Evolutionary conservation across 331 rosid genomes (phyloP).

Genomic region (Phaseolus coccineus): DNA sequence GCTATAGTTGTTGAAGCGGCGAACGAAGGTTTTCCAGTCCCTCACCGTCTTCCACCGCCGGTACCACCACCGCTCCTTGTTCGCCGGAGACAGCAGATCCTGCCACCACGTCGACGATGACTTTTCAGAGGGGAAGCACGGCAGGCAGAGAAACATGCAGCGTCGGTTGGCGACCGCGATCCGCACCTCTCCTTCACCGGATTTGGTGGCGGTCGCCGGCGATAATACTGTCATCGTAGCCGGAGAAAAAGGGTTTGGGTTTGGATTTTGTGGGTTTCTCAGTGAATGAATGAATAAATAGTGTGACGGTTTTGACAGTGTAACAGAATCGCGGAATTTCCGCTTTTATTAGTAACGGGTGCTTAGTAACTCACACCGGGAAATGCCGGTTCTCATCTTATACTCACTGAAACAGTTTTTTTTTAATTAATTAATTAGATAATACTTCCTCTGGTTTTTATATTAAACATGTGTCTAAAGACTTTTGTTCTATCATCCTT

Average conservation of each 20-base stretch:
- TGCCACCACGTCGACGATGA: constrained; percentile 54
- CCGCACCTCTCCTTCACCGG: constrained; percentile 34
- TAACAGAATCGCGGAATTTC: neutral
- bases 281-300: constrained; percentile 35
- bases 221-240: constrained; percentile 34
- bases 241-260: constrained; percentile 12
- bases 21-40: constrained; percentile 79
- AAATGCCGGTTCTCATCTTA: constrained; percentile 37
- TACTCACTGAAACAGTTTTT: neutral
- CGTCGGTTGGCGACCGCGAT: constrained; percentile 41
- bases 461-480: too few relatives aligned
- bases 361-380: constrained; percentile 33
- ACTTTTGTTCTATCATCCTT: too few relatives aligned
- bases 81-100: constrained; percentile 49
- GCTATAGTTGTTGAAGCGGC: constrained; percentile 57
- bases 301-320: constrained; percentile 18
- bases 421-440: too few relatives aligned
- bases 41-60: constrained; percentile 68
- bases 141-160: constrained; percentile 57
- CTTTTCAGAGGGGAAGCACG: constrained; percentile 39
- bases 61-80: constrained; percentile 61
- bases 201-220: neutral
- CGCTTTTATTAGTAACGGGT: constrained; percentile 25
- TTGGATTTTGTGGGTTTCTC: neutral
- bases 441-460: too few relatives aligned